Percentiles rank a stretch among this genome's conserved stretches.
Evolutionary conservation across 1,284 basidiomycete species (phyloP).

Genomic region (Ceratobasidium sp.): DNA sequence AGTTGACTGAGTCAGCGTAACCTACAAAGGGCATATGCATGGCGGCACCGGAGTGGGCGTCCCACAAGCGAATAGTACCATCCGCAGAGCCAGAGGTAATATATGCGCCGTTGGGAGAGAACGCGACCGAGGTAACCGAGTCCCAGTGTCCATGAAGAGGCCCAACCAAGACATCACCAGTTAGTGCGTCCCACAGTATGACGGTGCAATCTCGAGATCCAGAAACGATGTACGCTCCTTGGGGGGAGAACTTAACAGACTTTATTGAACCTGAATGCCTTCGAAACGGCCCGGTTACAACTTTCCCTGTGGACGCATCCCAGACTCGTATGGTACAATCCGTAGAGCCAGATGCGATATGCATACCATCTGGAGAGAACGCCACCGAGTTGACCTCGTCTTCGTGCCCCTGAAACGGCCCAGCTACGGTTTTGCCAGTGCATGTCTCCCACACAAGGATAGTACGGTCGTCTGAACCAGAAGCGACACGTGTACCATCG

Average conservation of each 20-base stretch:
- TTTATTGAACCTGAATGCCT: not conserved
- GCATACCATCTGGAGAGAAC: not conserved
- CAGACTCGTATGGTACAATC: not conserved
- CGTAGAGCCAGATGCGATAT: not conserved
- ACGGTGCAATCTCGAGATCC: not conserved
- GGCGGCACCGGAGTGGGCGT: not conserved
- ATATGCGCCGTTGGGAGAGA: not conserved
- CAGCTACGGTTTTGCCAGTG: not conserved
- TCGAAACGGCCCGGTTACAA: not conserved
- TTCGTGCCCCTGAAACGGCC: not conserved
- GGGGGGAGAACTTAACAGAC: not conserved
- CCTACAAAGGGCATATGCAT: not conserved
- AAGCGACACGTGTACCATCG: too few relatives aligned
- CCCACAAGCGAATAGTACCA: not conserved
- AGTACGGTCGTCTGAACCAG: too few relatives aligned
- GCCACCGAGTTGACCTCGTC: not conserved
- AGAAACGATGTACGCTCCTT: not conserved
- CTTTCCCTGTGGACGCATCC: not conserved
- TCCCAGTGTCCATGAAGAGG: too few relatives aligned
- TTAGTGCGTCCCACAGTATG: not conserved
- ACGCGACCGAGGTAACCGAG: too few relatives aligned
- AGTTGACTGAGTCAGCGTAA: not conserved
- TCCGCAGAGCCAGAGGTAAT: not conserved
- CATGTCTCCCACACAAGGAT: not conserved
- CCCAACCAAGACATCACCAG: too few relatives aligned